Base-by-base conservation (phyloP, 768 basidiomycete species). In the Leucogyrophana mollusca region DNA sequence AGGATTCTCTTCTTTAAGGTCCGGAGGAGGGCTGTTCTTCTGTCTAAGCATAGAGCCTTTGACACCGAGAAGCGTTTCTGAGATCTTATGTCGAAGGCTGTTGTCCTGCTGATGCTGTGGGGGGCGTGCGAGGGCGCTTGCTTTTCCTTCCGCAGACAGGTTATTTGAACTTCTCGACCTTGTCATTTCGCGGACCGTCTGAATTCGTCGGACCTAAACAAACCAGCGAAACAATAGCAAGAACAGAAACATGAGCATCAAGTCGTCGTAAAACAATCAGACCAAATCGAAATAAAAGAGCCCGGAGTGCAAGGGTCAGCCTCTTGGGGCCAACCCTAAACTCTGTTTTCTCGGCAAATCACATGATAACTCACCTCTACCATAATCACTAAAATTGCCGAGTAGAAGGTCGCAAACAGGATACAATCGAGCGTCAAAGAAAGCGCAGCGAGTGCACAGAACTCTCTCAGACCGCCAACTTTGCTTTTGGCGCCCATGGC, bases 371-470 rank as follows among this genome's bases (percentile, higher is more conserved):
- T 45, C 45, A 92, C 92, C 77, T 99, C 95, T 50, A 98, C 86
- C 88, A 98, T 96, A 63, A 99, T 77, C n/a, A 83, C 85, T 43
- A 99, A 71, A 43, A 97, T 82, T 2, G 90, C 85, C 1, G 90
- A 78, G 61, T 95, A 87, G 68, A 96, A 95, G 1, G 92, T 92
- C 67, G 87, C 87, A 51, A 96, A 79, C 66, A 92, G 74, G 23
- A 93, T 58, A 62, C 94, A 96, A 64, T 99, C 96, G 36, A 94
- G 76, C 8, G 76, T 77, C 40, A 99, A 74, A 42, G 91, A 74
- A n/a, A 98, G 64, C 2, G 93, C 94, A 0, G 94, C 96, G 13
- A 97, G 80, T 9, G 93, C 89, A 61, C 95, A 98, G 52, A 98
- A 95, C 67, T 99, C 94, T 51, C 80, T 82, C 40, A 99, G 71